A percentile compares a stretch with the other conserved stretches of the same genome.
These are phyloP conservation scores for Phalaenopsis hybrid DNA, from an alignment of 116 monocot species.

Conservation along the genomic window DNA sequence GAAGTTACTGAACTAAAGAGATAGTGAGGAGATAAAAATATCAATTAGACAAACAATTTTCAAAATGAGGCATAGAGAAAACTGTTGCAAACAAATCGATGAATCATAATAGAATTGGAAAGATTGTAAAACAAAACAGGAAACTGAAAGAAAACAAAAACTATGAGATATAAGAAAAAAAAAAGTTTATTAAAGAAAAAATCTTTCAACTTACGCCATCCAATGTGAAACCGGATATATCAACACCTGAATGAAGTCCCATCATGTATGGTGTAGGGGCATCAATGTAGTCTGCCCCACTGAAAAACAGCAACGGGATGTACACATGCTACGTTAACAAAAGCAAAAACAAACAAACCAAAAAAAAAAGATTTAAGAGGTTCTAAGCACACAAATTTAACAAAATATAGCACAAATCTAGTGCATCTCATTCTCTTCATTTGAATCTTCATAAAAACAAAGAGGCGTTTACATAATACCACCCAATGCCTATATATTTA, in stretches of 20 bases:
- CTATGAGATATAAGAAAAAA: background rate
- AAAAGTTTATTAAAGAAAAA: background rate
- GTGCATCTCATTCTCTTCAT: background rate
- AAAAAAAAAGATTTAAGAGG: background rate
- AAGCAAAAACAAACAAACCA: constrained; percentile 4
- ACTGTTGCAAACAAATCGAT: background rate
- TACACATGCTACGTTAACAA: constrained; percentile 80
- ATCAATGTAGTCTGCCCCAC: constrained; percentile 97
- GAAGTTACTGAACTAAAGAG: background rate
- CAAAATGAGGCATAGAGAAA: no score
- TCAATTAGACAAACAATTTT: background rate
- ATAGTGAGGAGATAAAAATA: background rate
- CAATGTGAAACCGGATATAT: constrained; percentile 63
- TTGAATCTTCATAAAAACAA: no score
- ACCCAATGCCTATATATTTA: no score
- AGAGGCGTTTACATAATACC: no score
- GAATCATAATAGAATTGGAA: background rate
- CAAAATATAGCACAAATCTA: background rate
- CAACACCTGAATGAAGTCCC: constrained; percentile 97
- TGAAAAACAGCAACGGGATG: constrained; percentile 93
- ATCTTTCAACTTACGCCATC: constrained; percentile 71
- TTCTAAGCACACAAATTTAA: background rate
- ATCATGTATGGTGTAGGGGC: constrained; percentile 99
- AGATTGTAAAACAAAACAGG: background rate
- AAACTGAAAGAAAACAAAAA: background rate